Evolutionary conservation across 306 rosid species (phyloP), one percentile per base, ranked within the genome.

Genomic region (Calophaca sinica): DNA sequence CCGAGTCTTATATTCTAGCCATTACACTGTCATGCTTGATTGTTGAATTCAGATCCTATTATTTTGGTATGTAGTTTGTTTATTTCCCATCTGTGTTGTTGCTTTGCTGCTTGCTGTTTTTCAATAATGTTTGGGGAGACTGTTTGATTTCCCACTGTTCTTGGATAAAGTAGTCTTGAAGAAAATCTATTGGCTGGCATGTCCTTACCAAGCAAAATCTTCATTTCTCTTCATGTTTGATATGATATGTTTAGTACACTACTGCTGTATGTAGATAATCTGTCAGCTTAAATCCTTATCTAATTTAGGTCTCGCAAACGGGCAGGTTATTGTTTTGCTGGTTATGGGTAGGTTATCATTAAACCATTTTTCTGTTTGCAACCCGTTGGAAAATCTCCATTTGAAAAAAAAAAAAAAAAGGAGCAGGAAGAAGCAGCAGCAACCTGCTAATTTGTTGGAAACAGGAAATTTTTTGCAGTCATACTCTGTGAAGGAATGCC

Each of bases 101-200:
- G n/a, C 65, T 71, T 52, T 53, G 68, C 62, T 62, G 61, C 52
- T 78, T 70, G 45, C 64, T 41, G 28, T 32, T 9, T 50, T 45
- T 39, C 74, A 62, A 20, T 62, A n/a, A 9, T 51, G 55, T 70
- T 38, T 39, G 58, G 20, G 44, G 52, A 20, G 44, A 35, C 54
- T 53, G 57, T 53, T 39, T 41, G 6, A 60, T 79, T 52, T 35
- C 31, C 35, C 7, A 45, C 67, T 15, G 14, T 33, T 15, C 14
- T 53, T 31, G 35, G 45, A 15, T 76, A 31, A 66, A 13, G 58
- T 64, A 52, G 57, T 55, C 41, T 7, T 76, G 1, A 55, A 41
- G 48, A 64, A 31, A 53, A 15, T 15, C 32, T 55, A 57, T 67
- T 57, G 68, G 6, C 42, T 33, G 69, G 10, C 51, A 42, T 67